phyloP scores from a whole-genome alignment of 257 asterid genomes.

The Lantana camara region DNA sequence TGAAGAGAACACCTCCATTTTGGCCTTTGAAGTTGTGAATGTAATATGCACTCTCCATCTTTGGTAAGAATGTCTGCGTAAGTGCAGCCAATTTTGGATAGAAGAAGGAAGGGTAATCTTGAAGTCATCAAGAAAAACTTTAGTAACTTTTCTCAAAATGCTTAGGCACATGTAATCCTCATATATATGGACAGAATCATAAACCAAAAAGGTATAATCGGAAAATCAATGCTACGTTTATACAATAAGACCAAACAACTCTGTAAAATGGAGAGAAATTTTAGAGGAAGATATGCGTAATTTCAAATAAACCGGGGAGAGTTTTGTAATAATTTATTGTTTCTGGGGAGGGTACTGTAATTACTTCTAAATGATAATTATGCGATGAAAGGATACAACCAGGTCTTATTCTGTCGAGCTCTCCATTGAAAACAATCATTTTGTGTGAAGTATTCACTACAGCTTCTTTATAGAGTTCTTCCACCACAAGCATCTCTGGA shows the following conservation, averaged over 20 bases:
- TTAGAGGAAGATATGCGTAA: too few relatives aligned
- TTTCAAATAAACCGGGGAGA: too few relatives aligned
- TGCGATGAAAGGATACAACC: conserved; percentile 87
- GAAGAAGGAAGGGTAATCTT: conserved; percentile 91
- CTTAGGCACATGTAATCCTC: neutral
- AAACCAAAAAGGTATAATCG: neutral
- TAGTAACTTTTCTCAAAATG: neutral
- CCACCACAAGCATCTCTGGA: conserved; percentile 94
- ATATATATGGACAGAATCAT: neutral
- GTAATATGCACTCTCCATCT: too few relatives aligned
- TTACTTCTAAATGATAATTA: neutral
- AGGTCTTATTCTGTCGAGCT: conserved; percentile 92
- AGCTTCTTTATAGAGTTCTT: conserved; percentile 84
- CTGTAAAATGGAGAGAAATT: too few relatives aligned
- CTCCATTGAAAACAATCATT: conserved; percentile 85
- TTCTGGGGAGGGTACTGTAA: too few relatives aligned
- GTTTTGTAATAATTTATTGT: too few relatives aligned
- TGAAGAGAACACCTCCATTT: too few relatives aligned
- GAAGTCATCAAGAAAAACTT: conserved; percentile 33
- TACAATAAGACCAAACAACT: neutral
- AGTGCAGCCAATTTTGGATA: conserved; percentile 92
- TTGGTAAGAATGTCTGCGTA: conserved; percentile 51
- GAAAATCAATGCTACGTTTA: neutral
- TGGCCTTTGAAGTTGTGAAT: too few relatives aligned
- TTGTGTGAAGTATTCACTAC: conserved; percentile 61